Conservation (phyloP, 495 filamentous ascomycete species). For the Aspergillus egyptiacus region DNA sequence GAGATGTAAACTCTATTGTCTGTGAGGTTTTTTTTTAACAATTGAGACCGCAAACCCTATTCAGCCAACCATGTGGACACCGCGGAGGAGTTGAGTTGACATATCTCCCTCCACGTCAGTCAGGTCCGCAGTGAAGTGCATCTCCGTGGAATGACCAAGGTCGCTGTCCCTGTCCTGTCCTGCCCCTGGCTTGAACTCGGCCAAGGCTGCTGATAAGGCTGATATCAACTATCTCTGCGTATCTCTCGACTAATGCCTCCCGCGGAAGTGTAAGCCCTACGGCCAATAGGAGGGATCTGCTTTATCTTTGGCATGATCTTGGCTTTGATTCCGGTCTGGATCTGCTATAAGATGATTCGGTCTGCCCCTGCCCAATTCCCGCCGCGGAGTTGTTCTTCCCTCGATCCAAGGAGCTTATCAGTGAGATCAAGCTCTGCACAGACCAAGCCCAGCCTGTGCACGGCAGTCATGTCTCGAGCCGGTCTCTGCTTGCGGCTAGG, state of each 20-base stretch:
- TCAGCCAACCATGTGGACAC: too few relatives aligned
- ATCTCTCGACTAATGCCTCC: too few relatives aligned
- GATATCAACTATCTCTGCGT: slow-evolving; percentile 3
- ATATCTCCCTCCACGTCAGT: too few relatives aligned
- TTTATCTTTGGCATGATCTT: slow-evolving; percentile 9
- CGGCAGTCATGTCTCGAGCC: not conserved
- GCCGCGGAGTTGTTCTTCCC: slow-evolving; percentile 9
- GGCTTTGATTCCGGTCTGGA: not conserved
- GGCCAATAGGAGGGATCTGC: slow-evolving; percentile 3
- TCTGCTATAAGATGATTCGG: slow-evolving; percentile 1
- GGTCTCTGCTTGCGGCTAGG: not conserved
- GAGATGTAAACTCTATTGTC: too few relatives aligned
- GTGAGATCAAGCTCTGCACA: slow-evolving; percentile 8
- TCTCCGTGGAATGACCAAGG: too few relatives aligned
- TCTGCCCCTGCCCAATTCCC: not conserved
- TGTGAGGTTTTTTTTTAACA: too few relatives aligned
- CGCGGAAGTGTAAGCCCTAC: too few relatives aligned
- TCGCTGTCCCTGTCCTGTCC: too few relatives aligned
- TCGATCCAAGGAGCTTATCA: slow-evolving; percentile 5
- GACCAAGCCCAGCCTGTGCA: not conserved
- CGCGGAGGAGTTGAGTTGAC: too few relatives aligned
- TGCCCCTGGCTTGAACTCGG: too few relatives aligned
- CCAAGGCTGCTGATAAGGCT: slow-evolving; percentile 10
- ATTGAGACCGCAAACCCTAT: too few relatives aligned
- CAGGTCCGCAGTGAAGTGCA: too few relatives aligned